Evolutionary conservation across 495 filamentous ascomycete species (phyloP), one percentile per base, ranked within the genome.

Genomic region (Penicillium crystallinum): DNA sequence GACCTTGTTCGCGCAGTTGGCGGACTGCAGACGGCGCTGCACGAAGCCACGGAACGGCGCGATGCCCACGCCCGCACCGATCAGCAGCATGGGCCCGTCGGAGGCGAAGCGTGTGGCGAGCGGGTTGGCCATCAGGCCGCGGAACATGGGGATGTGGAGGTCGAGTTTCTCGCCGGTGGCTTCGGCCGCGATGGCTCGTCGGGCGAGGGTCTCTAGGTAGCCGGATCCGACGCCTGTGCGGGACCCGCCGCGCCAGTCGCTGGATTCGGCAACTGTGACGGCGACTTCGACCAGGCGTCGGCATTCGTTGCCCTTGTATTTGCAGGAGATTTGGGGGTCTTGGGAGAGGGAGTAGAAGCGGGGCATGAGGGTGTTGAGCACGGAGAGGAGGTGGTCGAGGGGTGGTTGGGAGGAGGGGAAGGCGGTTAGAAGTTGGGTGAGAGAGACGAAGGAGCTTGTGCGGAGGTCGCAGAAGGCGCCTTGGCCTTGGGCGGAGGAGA

Each of bases 1-100:
- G 58, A 97, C 93, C 72, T 98, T 98, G 75, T 97, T 98, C 41
- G 90, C 91, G 67, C 93, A 97, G 71, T 95, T 98, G 52, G 95
- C 93, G 44, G 89, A 96, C 77, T 89, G 88, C 46, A 98, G 79
- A 11, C 93, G 85, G 49, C 92, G 88, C 71, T 97, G 89, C 22
- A 98, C 95, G 65, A 98, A 98, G 22, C 93, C 93, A 30, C 93
- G 83, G 80, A 98, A 98, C 1, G 93, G 93, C 17, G 93, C 93
- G 67, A 98, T 89, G 51, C 93, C 93, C 18, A 98, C 93, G 34
- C 93, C 93, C 6, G 93, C 95, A 35, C 93, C 93, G 68, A 98
- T 95, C 21, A 98, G 78, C 25, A 98, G 81, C 93, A 98, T 98
- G 9, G 93, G 93, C 0, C 93, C 93, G 65, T 97, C 91, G 7